Base-by-base conservation (phyloP, 352 stramenopile species). In the Globisporangium apiculatum region DNA sequence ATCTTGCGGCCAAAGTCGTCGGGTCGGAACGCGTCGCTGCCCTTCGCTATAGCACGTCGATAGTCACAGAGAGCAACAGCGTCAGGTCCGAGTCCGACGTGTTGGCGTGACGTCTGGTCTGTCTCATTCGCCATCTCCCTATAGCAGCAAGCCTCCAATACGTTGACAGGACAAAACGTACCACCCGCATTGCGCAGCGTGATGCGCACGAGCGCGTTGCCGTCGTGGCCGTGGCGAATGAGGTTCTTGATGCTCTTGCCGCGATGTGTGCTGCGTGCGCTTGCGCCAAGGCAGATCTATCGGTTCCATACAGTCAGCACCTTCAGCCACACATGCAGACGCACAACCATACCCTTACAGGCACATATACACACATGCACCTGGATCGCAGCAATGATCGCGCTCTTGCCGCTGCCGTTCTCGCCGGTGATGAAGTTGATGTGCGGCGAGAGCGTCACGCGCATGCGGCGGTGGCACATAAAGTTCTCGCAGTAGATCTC, bases 401-500 rank as follows among this genome's bases (percentile, higher is more conserved):
- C 95, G 15, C 89, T 98, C 70, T 99, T 99, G 24, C 96, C 96
- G 48, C 81, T 97, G 14, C 96, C 97, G 66, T 94, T 94, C 65
- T 97, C 89, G 1, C 97, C 97, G 10, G 83, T 94, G 67, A 95
- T 94, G 40, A 94, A 93, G 55, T 93, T 94, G 46, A 93, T 90
- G 45, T 91, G 77, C 1, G 77, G 80, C 45, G 69, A 75, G 15
- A 98, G 65, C 9, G 87, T 65, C 17, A 98, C 79, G 0, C 74
- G 81, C 53, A 98, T 73, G 60, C 97, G 97, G 53, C 85, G 87
- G 64, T 99, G 96, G 70, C 95, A 99, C 96, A 99, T 99, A 71
- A 99, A 99, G 67, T 99, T 98, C 66, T 98, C 91, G 51, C 92
- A 91, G 75, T 98, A 98, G 38, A 99, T 96, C 62, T 96, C 83